Conservation (phyloP, 805 yeast species). For the Metschnikowia rubicola region DNA sequence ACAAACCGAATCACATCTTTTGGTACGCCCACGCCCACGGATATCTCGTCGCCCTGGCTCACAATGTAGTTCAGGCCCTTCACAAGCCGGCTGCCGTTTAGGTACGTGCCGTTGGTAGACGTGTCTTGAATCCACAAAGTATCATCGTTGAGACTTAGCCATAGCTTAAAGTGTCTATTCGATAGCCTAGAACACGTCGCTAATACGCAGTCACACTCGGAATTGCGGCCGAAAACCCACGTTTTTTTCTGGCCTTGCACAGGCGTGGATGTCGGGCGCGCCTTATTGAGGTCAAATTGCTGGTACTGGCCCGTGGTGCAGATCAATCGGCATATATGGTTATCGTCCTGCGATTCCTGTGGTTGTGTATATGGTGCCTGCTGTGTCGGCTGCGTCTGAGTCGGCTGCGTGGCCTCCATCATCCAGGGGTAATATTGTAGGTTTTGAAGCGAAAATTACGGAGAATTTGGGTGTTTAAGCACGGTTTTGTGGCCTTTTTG, state of each 20-base stretch:
- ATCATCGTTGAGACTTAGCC: conserved; percentile 58
- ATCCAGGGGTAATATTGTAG: too few relatives aligned
- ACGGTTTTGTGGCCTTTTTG: too few relatives aligned
- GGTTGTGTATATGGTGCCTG: conserved; percentile 17
- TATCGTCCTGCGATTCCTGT: conserved; percentile 18
- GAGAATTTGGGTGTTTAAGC: too few relatives aligned
- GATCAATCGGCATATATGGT: conserved; percentile 51
- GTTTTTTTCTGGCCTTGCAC: conserved; percentile 24
- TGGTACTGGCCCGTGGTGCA: conserved; percentile 58
- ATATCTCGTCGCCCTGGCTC: conserved; percentile 89
- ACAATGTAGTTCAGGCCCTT: conserved; percentile 77
- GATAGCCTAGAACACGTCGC: conserved; percentile 62
- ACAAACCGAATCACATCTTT: conserved; percentile 58
- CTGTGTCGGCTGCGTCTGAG: conserved; percentile 21
- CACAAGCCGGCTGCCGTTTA: conserved; percentile 70
- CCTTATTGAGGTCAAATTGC: conserved; percentile 43
- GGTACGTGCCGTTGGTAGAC: conserved; percentile 90
- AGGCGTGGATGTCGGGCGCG: conserved; percentile 18
- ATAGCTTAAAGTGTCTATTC: conserved; percentile 67
- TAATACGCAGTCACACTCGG: conserved; percentile 59
- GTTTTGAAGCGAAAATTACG: too few relatives aligned
- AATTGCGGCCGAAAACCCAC: conserved; percentile 78
- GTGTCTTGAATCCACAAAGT: conserved; percentile 64
- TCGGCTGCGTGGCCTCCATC: conserved; percentile 8
- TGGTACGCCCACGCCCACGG: conserved; percentile 83